These are phyloP conservation scores for apple (Malus domestica) DNA, from an alignment of 306 rosid species.

Conservation along the genomic window DNA sequence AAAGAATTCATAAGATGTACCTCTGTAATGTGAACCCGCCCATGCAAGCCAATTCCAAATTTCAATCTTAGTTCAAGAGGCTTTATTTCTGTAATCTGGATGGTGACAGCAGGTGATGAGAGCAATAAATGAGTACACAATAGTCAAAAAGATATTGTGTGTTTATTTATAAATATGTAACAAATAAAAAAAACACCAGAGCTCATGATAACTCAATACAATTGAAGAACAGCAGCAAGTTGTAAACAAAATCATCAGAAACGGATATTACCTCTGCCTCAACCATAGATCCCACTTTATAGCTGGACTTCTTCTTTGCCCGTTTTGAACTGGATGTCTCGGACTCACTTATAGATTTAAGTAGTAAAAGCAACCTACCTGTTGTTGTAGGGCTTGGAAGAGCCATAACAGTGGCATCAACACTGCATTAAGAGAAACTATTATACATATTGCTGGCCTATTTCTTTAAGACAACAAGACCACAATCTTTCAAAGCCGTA, in stretches of 20 bases:
- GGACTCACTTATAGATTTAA: slow-evolving; percentile 31
- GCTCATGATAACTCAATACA: neutral
- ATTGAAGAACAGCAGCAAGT: neutral
- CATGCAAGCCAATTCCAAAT: slow-evolving; percentile 71
- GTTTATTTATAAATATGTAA: neutral
- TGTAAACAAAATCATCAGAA: neutral
- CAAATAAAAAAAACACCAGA: neutral
- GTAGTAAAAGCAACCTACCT: slow-evolving; percentile 72
- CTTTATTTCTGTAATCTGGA: slow-evolving; percentile 75
- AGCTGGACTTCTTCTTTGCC: slow-evolving; percentile 59
- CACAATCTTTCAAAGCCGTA: neutral
- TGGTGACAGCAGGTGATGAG: slow-evolving; percentile 4
- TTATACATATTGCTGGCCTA: neutral
- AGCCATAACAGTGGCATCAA: slow-evolving; percentile 61
- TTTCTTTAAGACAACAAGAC: neutral
- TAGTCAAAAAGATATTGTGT: neutral
- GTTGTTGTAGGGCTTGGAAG: slow-evolving; percentile 69
- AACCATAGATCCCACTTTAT: slow-evolving; percentile 75
- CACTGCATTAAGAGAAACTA: slow-evolving; percentile 48
- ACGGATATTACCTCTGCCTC: slow-evolving; percentile 70
- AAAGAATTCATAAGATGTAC: slow-evolving; percentile 24
- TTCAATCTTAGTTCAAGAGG: slow-evolving; percentile 71
- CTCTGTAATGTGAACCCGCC: slow-evolving; percentile 85
- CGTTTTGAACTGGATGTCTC: slow-evolving; percentile 67
- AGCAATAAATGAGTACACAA: slow-evolving; percentile 12